Evolutionary conservation across 139 green algal genomes (phyloP).

Genomic region (Mesostigma viride): DNA sequence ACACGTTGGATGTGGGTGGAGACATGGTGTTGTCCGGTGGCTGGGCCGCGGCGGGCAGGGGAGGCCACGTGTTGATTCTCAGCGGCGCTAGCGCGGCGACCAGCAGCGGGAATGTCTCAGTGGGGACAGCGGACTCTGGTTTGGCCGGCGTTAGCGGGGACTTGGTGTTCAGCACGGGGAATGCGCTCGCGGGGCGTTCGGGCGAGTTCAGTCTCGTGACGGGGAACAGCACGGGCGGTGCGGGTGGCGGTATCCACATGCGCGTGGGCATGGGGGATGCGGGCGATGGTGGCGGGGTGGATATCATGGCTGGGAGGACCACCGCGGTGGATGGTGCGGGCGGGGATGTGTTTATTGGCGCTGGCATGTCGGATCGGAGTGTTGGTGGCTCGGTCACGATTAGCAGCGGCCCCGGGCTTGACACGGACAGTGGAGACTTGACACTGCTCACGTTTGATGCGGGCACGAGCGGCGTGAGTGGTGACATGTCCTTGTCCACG

Average conservation of each 20-base stretch:
- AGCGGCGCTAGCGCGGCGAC: neutral
- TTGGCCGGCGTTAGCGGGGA: conserved; percentile 10
- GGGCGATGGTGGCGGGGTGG: conserved; percentile 13
- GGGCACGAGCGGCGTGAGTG: conserved; percentile 13
- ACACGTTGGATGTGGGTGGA: neutral
- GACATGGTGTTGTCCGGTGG: neutral
- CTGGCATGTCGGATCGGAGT: neutral
- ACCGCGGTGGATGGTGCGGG: neutral
- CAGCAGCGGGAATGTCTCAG: neutral
- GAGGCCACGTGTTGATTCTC: neutral
- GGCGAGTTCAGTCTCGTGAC: conserved; percentile 5
- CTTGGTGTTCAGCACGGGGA: conserved; percentile 12
- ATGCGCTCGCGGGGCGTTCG: neutral
- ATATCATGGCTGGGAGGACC: conserved; percentile 14
- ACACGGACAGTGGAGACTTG: conserved; percentile 9
- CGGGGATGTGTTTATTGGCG: neutral
- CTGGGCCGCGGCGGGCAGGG: neutral
- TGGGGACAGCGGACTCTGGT: conserved; percentile 10
- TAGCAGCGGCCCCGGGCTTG: neutral
- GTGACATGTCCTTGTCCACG: neutral
- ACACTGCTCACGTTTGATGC: neutral
- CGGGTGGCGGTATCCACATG: conserved; percentile 7
- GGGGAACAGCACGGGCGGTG: neutral
- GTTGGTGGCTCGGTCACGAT: conserved; percentile 4
- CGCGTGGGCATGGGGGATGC: neutral